Percentiles rank a stretch among this genome's conserved stretches.
Conservation (phyloP, 192 early-diverging fungal species). For the Haplosporangium gracile region DNA sequence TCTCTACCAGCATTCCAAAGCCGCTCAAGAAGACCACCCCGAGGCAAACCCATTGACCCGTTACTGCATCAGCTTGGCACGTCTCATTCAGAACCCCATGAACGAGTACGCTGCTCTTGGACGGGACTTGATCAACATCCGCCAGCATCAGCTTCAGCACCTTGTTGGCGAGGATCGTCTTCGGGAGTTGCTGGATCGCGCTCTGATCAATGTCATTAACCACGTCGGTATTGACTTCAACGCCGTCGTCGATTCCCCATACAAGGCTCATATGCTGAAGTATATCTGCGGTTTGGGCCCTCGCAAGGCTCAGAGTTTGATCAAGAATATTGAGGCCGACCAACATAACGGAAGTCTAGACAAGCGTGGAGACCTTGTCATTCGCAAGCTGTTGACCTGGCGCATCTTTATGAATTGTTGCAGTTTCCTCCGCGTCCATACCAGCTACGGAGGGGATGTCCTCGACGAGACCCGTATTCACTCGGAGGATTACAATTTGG, state of each 20-base stretch:
- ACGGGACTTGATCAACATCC: constrained; percentile 71
- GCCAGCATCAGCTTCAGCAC: constrained; percentile 82
- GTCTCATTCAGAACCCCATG: constrained; percentile 87
- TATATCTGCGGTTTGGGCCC: constrained; percentile 96
- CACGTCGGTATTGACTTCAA: constrained; percentile 93
- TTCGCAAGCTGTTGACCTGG: constrained; percentile 72
- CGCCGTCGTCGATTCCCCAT: constrained; percentile 72
- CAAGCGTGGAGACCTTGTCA: constrained; percentile 78
- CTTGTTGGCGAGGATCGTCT: constrained; percentile 75
- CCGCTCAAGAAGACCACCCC: constrained; percentile 78
- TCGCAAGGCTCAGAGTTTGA: constrained; percentile 87
- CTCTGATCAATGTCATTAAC: constrained; percentile 90
- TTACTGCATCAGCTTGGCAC: constrained; percentile 89
- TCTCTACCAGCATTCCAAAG: constrained; percentile 84
- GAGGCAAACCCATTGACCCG: constrained; percentile 77
- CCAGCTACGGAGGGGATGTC: constrained; percentile 74
- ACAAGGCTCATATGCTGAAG: constrained; percentile 80
- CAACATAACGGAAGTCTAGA: constrained; percentile 51
- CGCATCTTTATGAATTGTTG: constrained; percentile 94
- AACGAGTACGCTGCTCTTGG: constrained; percentile 85
- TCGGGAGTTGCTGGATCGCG: constrained; percentile 80
- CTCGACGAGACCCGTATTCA: constrained; percentile 97
- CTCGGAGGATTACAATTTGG: constrained; percentile 94
- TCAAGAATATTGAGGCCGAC: constrained; percentile 71
- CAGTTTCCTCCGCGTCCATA: constrained; percentile 89